Base-by-base conservation (phyloP, 345 rosid species). In the Stellera chamaejasme region DNA sequence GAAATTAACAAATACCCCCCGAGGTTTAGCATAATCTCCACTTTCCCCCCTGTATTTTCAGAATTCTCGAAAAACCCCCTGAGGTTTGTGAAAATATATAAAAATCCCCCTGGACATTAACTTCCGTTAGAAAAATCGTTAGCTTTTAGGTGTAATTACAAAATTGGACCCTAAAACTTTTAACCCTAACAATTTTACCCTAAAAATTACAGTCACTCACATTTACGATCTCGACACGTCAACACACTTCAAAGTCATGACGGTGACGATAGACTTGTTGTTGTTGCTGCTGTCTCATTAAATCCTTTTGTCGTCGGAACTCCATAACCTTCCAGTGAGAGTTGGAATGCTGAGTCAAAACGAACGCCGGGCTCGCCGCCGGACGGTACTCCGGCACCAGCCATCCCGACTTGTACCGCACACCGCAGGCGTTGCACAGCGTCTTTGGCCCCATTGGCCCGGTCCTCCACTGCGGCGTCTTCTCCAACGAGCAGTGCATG, bases 381-480 rank as follows among this genome's bases (percentile, higher is more conserved):
- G 94, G 94, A 41, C 94, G 78, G 63, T 85, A 85, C 60, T 85
- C 94, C 14, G 87, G 69, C 26, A 85, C 89, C 13, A 85, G 64
- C 63, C 94, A 72, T 54, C 94, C 94, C 23, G 94, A 85, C 71
- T 85, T 85, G 67, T 56, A 82, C 60, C 89, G 61, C n/a, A 85
- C 94, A 8, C 94, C 94, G 46, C 94, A 85, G 2, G 94, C 94
- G 32, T 85, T 85, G 27, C 94, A 85, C 45, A 85, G 45, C 0
- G 88, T 85, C 65, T 85, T 85, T 2, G 86, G 88, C 6, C 93
- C 93, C 83, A 80, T 66, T 0, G 94, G 94, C 8, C 94, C 94
- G 0, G 94, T 80, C 60, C 94, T 67, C 94, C 94, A 85, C 32
- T 85, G 94, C 10, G 89, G 94, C 0, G 94, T 85, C 67, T 80